Evolutionary conservation across 495 filamentous ascomycete species (phyloP), one percentile per base, ranked within the genome.

Genomic region (Penicillium parvum): DNA sequence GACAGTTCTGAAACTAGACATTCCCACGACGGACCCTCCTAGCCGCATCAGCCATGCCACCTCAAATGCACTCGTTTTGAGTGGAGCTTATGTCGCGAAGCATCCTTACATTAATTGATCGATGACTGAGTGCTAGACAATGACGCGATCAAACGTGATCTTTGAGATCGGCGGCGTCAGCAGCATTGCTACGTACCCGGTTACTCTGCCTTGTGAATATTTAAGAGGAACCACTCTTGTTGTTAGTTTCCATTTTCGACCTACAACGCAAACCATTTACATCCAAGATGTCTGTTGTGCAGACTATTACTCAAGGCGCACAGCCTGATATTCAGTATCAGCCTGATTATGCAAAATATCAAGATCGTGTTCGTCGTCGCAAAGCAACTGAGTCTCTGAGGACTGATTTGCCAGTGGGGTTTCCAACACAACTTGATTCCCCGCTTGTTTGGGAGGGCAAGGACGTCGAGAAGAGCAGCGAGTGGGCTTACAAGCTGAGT

Each of bases 371-470:
- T 27, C 57, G 68, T 45, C 63, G 62, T n/a, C 66, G 76, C 20
- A 65, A 68, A 16, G 67, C 64, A 25, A 65, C 58, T 0, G 72
- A 74, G 23, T 41, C 50, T 5, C 45, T 77, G 5, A 55, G 63
- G 3, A 65, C 50, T n/a, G 61, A 52, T 0, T 44, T 82, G 2
- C 80, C 79, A 0, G 48, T 52, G 2, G 74, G 72, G 0, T 83
- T 76, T 43, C 80, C 80, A 9, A 19, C 54, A 17, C 30, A 73
- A 25, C 42, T 83, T 9, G 52, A 51, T 0, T 75, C 72, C 0
- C 56, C 69, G 2, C 58, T 83, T 1, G 78, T 81, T 1, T 85
- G 80, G 80, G 77, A 80, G 36, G 76, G 76, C 1, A 59, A 69
- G 30, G 71, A 69, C 18, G 50, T 82, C 9, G 64, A 58, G 19